Evolutionary conservation across 1,284 basidiomycete species (phyloP).

Genomic region (Cryptococcus maquisensis): DNA sequence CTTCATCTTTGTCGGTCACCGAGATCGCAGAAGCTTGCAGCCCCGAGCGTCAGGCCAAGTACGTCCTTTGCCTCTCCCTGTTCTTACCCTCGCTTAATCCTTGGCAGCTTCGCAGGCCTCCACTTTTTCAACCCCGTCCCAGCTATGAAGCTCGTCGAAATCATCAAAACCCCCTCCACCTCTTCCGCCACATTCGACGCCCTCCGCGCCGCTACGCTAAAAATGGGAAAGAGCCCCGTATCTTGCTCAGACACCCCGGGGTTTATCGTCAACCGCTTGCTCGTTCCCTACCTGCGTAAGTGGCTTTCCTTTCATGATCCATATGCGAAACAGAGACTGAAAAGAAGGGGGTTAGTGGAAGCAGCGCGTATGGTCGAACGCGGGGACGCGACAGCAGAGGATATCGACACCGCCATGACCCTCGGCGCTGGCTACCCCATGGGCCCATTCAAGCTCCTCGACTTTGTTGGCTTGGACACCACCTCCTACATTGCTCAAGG

Average conservation of each 20-base stretch:
- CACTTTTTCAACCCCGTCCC: constrained; percentile 56
- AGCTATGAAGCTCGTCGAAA: constrained; percentile 59
- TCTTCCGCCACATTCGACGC: constrained; percentile 51
- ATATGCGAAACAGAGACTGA: too few relatives aligned
- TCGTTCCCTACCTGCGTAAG: constrained; percentile 54
- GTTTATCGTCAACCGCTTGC: constrained; percentile 56
- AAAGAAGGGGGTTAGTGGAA: constrained; percentile 46
- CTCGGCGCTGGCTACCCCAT: constrained; percentile 54
- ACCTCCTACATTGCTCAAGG: constrained; percentile 54
- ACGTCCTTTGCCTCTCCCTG: constrained; percentile 12
- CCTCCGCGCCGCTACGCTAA: constrained; percentile 51
- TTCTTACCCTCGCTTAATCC: constrained; percentile 1
- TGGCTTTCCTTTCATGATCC: background rate
- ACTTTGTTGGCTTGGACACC: constrained; percentile 55
- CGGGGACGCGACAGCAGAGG: constrained; percentile 56
- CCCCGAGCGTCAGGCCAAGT: constrained; percentile 45
- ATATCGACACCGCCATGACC: constrained; percentile 60
- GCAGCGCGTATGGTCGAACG: constrained; percentile 57
- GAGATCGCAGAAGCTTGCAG: constrained; percentile 52
- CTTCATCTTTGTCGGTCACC: constrained; percentile 53
- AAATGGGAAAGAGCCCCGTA: constrained; percentile 56
- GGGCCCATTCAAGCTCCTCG: constrained; percentile 56
- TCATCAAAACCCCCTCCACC: constrained; percentile 54
- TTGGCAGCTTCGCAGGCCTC: constrained; percentile 51
- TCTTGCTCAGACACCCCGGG: constrained; percentile 56